Evolutionary conservation across 2,329 filamentous ascomycete species (phyloP), one percentile per base, ranked within the genome.

Genomic region (Lomentospora prolificans): DNA sequence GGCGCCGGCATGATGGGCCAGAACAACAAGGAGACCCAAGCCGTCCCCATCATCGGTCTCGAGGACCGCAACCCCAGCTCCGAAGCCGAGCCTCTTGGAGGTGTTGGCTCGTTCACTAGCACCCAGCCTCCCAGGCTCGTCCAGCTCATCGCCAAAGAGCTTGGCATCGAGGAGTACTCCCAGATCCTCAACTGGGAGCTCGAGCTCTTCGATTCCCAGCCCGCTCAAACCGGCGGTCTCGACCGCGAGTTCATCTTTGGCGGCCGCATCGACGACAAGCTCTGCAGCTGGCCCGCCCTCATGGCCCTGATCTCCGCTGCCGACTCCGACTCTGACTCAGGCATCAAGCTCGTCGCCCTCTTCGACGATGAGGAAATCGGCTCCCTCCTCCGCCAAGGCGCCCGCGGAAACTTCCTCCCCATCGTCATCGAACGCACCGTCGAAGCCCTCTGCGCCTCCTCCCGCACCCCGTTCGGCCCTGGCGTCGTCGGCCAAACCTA

Each of bases 361-460:
- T 97, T 97, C 65, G 94, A 97, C 66, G 88, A 96, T 64, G 94
- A 99, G 70, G 94, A 99, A 70, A 95, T 99, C 59, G 94, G 94
- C 58, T 95, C 88, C 25, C 77, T 90, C 7, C 82, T 96, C 53
- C 87, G 92, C 56, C 92, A 97, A 72, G 94, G 94, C 58, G 94
- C 94, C 4, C 80, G 81, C 55, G 85, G 89, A 56, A 97, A 96
- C 75, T 95, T 96, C 75, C 79, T 97, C 57, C 87, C 89, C 41
- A 78, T 80, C 36, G 81, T 86, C 24, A 80, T 97, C 57, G 89
- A 95, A 72, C 87, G 92, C 59, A 83, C 90, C 56, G 81, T 90
- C 55, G 90, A 95, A 68, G 76, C 75, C 3, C 71, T 84, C 53
- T 81, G 86, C 59, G 73, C 79, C 1, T 67, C 73, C 22, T 62